Percentiles rank a stretch among this genome's conserved stretches.
These are phyloP conservation scores for Colletotrichum shisoi DNA, from an alignment of 2,329 filamentous ascomycete genomes.

Conservation along the genomic window DNA sequence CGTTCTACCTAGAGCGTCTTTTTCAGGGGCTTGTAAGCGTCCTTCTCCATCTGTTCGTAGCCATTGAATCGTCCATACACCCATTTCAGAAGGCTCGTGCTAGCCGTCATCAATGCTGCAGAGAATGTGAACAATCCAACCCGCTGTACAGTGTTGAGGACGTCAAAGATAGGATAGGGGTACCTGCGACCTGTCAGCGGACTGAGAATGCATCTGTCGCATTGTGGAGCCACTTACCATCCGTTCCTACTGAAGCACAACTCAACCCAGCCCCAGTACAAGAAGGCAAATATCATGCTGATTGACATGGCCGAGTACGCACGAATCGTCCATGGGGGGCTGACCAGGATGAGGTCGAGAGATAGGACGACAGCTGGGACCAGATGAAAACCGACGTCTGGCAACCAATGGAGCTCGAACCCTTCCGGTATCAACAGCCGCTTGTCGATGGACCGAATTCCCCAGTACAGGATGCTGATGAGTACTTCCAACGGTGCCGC, in stretches of 20 bases:
- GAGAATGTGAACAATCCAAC: slow-evolving; percentile 73
- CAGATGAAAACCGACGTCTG: slow-evolving; percentile 72
- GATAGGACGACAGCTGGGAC: slow-evolving; percentile 71
- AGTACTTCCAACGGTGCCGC: slow-evolving; percentile 74
- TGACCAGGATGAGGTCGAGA: slow-evolving; percentile 72
- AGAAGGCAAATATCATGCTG: slow-evolving; percentile 66
- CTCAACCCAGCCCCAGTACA: slow-evolving; percentile 82
- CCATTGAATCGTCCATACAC: slow-evolving; percentile 74
- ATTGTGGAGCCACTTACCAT: slow-evolving; percentile 52
- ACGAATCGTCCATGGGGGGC: slow-evolving; percentile 74
- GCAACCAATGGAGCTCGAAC: slow-evolving; percentile 61
- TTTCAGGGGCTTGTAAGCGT: slow-evolving; percentile 48
- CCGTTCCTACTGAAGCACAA: slow-evolving; percentile 73
- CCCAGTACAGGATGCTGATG: slow-evolving; percentile 78
- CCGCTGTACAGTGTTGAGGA: slow-evolving; percentile 71
- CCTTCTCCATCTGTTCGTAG: slow-evolving; percentile 52
- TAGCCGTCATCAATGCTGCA: slow-evolving; percentile 74
- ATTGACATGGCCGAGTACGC: slow-evolving; percentile 66
- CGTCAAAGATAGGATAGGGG: slow-evolving; percentile 83
- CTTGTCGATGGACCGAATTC: slow-evolving; percentile 66
- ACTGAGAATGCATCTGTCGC: slow-evolving; percentile 41
- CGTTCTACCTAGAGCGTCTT: slow-evolving; percentile 37
- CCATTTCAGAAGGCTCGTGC: slow-evolving; percentile 73
- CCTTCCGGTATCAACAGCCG: slow-evolving; percentile 62
- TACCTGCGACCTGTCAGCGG: slow-evolving; percentile 62